phyloP scores from a whole-genome alignment of 805 yeast species.

The Zygoascus flipseniorum region DNA sequence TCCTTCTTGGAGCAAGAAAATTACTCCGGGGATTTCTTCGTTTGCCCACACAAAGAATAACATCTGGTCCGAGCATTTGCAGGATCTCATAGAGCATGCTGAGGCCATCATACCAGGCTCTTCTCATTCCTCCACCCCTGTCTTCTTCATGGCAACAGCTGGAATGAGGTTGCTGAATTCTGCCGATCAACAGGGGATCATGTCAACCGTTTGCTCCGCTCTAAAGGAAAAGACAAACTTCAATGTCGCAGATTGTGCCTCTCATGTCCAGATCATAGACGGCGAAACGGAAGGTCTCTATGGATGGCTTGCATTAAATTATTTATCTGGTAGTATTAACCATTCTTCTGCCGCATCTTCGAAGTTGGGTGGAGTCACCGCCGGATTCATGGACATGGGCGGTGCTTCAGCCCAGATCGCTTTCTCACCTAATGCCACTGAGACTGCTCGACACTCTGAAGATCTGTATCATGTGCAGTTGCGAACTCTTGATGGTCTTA shows the following conservation, averaged over 20 bases:
- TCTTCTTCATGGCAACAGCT: slow-evolving; percentile 90
- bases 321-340: slow-evolving; percentile 56
- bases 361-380: slow-evolving; percentile 40
- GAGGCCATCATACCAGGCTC: slow-evolving; percentile 57
- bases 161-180: slow-evolving; percentile 80
- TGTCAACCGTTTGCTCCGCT: slow-evolving; percentile 51
- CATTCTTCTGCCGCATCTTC: slow-evolving; percentile 18
- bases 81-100: slow-evolving; percentile 60
- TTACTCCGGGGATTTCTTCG: slow-evolving; percentile 77
- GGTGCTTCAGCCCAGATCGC: slow-evolving; percentile 97
- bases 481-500: slow-evolving; percentile 59
- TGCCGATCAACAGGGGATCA: slow-evolving; percentile 42
- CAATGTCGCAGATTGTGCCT: slow-evolving; percentile 45
- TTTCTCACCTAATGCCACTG: slow-evolving; percentile 68
- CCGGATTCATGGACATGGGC: slow-evolving; percentile 98
- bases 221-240: slow-evolving; percentile 52
- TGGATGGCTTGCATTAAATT: slow-evolving; percentile 93
- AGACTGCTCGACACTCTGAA: slow-evolving; percentile 55
- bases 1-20: slow-evolving; percentile 60
- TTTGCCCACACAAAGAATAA: slow-evolving; percentile 33
- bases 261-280: slow-evolving; percentile 78
- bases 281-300: slow-evolving; percentile 92
- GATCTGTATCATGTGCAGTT: slow-evolving; percentile 62
- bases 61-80: slow-evolving; percentile 67
- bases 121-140: slow-evolving; percentile 61